Base-by-base conservation (phyloP, 441 rosid species). In the Erodium texanum region DNA sequence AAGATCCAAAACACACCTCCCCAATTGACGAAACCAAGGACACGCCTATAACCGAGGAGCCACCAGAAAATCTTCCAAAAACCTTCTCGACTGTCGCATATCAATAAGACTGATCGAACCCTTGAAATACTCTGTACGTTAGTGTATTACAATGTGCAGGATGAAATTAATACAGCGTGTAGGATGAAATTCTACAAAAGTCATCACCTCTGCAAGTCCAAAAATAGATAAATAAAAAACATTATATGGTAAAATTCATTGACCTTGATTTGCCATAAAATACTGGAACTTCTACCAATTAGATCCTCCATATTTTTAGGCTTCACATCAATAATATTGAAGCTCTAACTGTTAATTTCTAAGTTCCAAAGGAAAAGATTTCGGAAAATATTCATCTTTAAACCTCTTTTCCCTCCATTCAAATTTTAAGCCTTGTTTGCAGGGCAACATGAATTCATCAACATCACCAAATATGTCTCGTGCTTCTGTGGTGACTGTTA, bases 301-400 rank as follows among this genome's bases (percentile, higher is more conserved):
- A 93, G 87, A 82, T 93, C 97, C 84, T 93, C 99, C 96, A 93
- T 93, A 80, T 91, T 93, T 45, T 91, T 82, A 67, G 99, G 99
- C 77, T 93, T 91, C 69, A 94, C 93, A 79, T 91, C 99, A 38
- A 94, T 90, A 59, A 94, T 89, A 72, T 89, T 93, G 74, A 93
- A 93, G 82, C n/a, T n/a, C n/a, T n/a, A n/a, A n/a, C n/a, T n/a
- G n/a, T n/a, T n/a, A n/a, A n/a, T n/a, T n/a, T n/a, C n/a, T n/a
- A n/a, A n/a, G n/a, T n/a, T n/a, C n/a, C n/a, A n/a, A n/a, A n/a
- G n/a, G n/a, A n/a, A n/a, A n/a, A n/a, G n/a, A n/a, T n/a, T n/a
- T n/a, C n/a, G n/a, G n/a, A n/a, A n/a, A n/a, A n/a, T n/a, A n/a
- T n/a, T n/a, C n/a, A n/a, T n/a, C n/a, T n/a, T n/a, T n/a, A n/a